Percentiles rank a stretch among this genome's conserved stretches.
Conservation (phyloP, 306 rosid genomes). For the Begonia loranthoides region DNA sequence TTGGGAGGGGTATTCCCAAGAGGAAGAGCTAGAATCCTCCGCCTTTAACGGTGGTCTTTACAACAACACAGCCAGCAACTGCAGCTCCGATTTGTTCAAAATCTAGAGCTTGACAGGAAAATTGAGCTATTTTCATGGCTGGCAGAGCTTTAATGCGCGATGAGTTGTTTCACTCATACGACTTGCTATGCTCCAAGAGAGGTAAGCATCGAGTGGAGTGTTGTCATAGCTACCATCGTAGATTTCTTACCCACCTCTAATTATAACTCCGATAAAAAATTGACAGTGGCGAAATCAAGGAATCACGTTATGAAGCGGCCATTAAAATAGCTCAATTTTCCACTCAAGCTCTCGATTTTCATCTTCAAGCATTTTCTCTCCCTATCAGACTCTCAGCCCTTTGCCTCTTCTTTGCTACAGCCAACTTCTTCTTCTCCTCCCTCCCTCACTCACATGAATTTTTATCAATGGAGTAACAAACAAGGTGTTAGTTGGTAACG, state of each 20-base stretch:
- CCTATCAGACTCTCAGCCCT: too few relatives aligned
- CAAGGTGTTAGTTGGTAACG: too few relatives aligned
- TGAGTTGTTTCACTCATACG: slow-evolving; percentile 50
- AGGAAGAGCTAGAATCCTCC: slow-evolving; percentile 24
- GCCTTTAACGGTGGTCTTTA: slow-evolving; percentile 16
- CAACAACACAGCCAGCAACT: slow-evolving; percentile 64
- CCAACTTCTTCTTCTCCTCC: too few relatives aligned
- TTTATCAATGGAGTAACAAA: too few relatives aligned
- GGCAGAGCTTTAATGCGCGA: slow-evolving; percentile 33
- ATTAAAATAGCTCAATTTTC: too few relatives aligned
- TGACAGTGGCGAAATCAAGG: slow-evolving; percentile 23
- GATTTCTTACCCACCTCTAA: slow-evolving; percentile 59
- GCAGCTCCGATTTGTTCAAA: slow-evolving; percentile 91
- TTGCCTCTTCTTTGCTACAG: too few relatives aligned
- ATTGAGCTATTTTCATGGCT: slow-evolving; percentile 27
- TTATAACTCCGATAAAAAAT: slow-evolving; percentile 45
- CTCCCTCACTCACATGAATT: too few relatives aligned
- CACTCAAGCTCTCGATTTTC: too few relatives aligned
- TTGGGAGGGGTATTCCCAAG: too few relatives aligned
- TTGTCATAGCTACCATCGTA: slow-evolving; percentile 71
- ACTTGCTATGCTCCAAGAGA: slow-evolving; percentile 84
- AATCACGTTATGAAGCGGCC: slow-evolving; percentile 21
- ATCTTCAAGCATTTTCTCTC: too few relatives aligned
- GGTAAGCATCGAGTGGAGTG: slow-evolving; percentile 94
- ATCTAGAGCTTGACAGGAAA: slow-evolving; percentile 54